Evolutionary conservation across 441 rosid genomes (phyloP).

Genomic region (Gossypium davidsonii): DNA sequence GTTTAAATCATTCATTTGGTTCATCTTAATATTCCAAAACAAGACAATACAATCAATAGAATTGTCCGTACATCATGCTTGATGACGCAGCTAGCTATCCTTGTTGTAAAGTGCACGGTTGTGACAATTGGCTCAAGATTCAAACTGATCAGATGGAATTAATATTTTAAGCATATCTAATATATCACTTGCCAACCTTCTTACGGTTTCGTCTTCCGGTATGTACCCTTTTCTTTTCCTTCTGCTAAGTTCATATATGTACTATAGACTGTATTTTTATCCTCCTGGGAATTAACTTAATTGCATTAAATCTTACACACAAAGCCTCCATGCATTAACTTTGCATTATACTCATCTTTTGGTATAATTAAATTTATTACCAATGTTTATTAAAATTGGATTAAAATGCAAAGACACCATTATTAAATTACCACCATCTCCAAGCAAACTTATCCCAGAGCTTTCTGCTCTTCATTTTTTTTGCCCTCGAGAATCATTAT

Average conservation of each 20-base stretch:
- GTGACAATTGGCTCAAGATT: conserved; percentile 25
- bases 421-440: not conserved
- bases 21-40: no score
- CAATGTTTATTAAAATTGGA: not conserved
- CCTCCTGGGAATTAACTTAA: not conserved
- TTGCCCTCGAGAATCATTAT: not conserved
- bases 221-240: conserved; percentile 20
- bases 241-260: conserved; percentile 6
- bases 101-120: conserved; percentile 14
- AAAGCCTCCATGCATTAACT: no score
- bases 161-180: conserved; percentile 25
- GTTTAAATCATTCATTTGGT: no score
- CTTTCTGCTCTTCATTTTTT: not conserved
- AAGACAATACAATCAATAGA: not conserved
- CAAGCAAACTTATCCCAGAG: not conserved
- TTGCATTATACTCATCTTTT: no score
- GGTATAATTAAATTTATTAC: no score
- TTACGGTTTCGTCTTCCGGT: conserved; percentile 20
- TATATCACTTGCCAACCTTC: conserved; percentile 16
- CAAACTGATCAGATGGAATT: conserved; percentile 12
- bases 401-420: not conserved
- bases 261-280: conserved; percentile 19
- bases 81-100: not conserved
- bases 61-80: not conserved
- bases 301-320: not conserved